Conservation (phyloP, 2,329 filamentous ascomycete genomes). For the Penicillium sp. region DNA sequence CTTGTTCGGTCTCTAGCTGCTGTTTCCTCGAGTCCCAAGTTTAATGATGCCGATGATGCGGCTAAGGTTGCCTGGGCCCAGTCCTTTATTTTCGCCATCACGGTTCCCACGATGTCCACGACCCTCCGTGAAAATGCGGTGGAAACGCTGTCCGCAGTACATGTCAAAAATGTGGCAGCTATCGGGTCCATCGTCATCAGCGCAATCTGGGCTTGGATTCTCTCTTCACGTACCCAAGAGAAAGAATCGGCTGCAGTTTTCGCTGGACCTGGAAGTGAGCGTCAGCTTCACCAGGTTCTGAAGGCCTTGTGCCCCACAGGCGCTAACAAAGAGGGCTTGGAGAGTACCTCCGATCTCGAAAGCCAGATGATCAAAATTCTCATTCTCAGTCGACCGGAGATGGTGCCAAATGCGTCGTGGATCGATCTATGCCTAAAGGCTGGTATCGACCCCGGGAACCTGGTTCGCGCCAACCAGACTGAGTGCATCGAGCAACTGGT, state of each 20-base stretch:
- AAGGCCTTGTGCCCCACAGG: constrained; percentile 46
- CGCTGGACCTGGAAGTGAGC: constrained; percentile 66
- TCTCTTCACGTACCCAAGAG: constrained; percentile 68
- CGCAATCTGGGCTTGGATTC: constrained; percentile 81
- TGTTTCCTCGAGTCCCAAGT: constrained; percentile 60
- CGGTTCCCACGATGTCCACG: constrained; percentile 64
- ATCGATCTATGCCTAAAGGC: constrained; percentile 83
- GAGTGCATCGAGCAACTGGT: constrained; percentile 71
- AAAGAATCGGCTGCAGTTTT: constrained; percentile 74
- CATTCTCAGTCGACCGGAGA: constrained; percentile 74
- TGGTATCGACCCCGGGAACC: constrained; percentile 78
- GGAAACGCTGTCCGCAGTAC: constrained; percentile 66
- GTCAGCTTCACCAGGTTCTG: constrained; percentile 63
- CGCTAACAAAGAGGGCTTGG: constrained; percentile 26
- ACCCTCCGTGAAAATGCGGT: constrained; percentile 67
- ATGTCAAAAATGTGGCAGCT: constrained; percentile 61
- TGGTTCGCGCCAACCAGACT: constrained; percentile 68
- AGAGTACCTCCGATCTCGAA: constrained; percentile 59
- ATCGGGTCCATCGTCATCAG: constrained; percentile 68
- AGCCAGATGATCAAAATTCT: constrained; percentile 76
- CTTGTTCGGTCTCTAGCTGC: constrained; percentile 70
- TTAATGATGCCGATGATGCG: constrained; percentile 50
- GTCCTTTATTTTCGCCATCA: constrained; percentile 78
- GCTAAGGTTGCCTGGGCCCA: constrained; percentile 78
- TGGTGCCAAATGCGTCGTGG: constrained; percentile 82